phyloP scores from a whole-genome alignment of 2,329 filamentous ascomycete species.

The Juglanconis sp. region DNA sequence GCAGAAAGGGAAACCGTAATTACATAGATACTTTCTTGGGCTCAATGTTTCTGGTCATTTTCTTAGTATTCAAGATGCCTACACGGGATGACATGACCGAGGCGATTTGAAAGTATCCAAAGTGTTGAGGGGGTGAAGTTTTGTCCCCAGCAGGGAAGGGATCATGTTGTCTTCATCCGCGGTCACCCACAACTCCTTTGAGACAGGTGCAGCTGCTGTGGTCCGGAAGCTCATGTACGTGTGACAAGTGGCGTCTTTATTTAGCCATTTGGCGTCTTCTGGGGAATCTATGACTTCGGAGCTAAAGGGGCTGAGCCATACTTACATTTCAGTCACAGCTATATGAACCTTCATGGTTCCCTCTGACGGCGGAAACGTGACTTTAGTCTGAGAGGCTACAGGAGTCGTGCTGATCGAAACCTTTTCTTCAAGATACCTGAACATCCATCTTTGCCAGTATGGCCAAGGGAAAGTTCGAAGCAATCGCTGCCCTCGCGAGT shows the following conservation, averaged over 20 bases:
- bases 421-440: background rate
- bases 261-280: too few relatives aligned
- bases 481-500: background rate
- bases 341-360: background rate
- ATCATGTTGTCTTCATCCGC: background rate
- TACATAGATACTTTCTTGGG: too few relatives aligned
- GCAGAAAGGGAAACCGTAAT: too few relatives aligned
- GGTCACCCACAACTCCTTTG: background rate
- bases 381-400: too few relatives aligned
- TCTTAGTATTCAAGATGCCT: too few relatives aligned
- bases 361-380: background rate
- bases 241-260: background rate
- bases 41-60: too few relatives aligned
- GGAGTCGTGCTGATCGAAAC: background rate
- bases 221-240: background rate
- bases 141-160: too few relatives aligned
- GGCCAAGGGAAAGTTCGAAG: background rate
- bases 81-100: too few relatives aligned
- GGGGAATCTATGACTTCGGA: background rate
- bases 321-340: background rate
- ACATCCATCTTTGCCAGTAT: background rate
- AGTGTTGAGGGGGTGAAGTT: too few relatives aligned
- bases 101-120: too few relatives aligned
- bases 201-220: background rate
- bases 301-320: background rate